Evolutionary conservation across 148 eudicot species (phyloP).

Genomic region (Rhododendron ferrugineum): DNA sequence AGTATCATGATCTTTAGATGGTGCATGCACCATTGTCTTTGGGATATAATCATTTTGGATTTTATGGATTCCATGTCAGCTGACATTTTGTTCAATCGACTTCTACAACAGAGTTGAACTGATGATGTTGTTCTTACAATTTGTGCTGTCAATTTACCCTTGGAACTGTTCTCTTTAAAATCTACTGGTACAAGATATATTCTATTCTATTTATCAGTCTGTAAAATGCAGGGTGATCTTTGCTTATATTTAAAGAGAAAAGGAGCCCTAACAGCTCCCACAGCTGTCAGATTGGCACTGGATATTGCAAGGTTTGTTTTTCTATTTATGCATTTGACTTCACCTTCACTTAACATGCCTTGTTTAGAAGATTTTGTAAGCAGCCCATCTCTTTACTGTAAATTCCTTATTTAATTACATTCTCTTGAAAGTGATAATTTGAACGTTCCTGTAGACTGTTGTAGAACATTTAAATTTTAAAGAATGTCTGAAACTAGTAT

Average conservation of each 20-base stretch:
- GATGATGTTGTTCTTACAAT: neutral
- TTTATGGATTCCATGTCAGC: neutral
- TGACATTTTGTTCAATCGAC: neutral
- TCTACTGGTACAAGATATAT: neutral
- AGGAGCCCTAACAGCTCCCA: constrained; percentile 60
- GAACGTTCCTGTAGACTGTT: neutral
- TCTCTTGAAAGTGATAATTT: neutral
- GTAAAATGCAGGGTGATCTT: constrained; percentile 71
- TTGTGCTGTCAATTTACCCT: neutral
- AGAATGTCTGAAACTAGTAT: neutral
- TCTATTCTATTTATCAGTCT: constrained; percentile 11
- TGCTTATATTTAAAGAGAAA: constrained; percentile 47
- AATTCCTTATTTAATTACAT: neutral
- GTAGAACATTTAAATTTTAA: neutral
- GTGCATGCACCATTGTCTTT: neutral
- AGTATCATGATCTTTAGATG: neutral
- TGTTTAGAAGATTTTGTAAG: constrained; percentile 1
- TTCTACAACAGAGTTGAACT: neutral
- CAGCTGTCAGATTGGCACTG: constrained; percentile 77
- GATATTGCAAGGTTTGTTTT: constrained; percentile 76
- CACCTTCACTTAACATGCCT: neutral
- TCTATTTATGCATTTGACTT: constrained; percentile 4
- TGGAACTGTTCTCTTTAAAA: neutral
- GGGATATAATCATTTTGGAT: neutral
- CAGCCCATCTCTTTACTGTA: neutral